Evolutionary conservation across 1,139 yeast species (phyloP).

Genomic region (Scheffersomyces parashehatae): DNA sequence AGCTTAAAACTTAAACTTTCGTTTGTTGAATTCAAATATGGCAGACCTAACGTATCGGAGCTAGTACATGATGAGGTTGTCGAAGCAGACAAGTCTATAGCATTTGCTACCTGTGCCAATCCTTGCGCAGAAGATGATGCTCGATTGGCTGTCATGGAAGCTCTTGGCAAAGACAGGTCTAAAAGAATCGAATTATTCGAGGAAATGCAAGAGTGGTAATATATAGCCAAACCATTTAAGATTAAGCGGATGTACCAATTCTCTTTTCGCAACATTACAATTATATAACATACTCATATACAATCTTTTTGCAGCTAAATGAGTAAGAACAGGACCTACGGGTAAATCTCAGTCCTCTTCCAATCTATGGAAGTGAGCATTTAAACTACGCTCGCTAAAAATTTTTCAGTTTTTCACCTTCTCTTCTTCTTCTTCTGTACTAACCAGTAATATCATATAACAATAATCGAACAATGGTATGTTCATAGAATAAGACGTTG

Average conservation of each 20-base stretch:
- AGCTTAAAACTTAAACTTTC: constrained; percentile 2
- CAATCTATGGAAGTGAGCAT: too few species aligned
- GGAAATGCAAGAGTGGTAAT: constrained; percentile 6
- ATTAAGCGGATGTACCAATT: too few species aligned
- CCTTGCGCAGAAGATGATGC: not conserved
- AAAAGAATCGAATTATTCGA: constrained; percentile 9
- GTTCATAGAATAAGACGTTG: constrained; percentile 25
- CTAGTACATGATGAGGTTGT: constrained; percentile 36
- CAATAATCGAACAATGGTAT: constrained; percentile 25
- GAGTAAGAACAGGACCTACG: too few species aligned
- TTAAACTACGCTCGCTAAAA: not conserved
- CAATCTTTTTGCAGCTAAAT: too few species aligned
- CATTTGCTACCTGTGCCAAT: not conserved
- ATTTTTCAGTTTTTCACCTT: not conserved
- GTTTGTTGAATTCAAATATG: constrained; percentile 32
- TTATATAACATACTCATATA: too few species aligned
- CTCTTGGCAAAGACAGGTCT: constrained; percentile 1
- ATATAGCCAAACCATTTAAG: too few species aligned
- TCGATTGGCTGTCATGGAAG: not conserved
- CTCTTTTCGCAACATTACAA: too few species aligned
- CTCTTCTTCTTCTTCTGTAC: not conserved
- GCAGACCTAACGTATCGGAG: constrained; percentile 42
- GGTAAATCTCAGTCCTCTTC: too few species aligned
- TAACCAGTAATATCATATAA: not conserved
- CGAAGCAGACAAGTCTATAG: constrained; percentile 14